Conservation (phyloP, 2,329 filamentous ascomycete genomes). For the Aspergillus tanneri region DNA sequence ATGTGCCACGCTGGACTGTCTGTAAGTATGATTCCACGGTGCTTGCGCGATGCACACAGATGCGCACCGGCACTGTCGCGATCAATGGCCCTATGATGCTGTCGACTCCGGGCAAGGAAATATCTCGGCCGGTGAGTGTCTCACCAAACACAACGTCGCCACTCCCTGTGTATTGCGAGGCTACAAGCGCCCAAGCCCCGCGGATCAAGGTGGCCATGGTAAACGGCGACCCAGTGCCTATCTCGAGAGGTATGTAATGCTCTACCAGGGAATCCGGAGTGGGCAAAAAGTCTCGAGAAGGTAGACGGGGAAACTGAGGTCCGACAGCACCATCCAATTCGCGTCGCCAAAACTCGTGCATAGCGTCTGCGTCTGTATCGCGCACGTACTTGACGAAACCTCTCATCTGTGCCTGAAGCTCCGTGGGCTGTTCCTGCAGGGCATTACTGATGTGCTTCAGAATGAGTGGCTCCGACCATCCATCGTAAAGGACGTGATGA, state of each 20-base stretch:
- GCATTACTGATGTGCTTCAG: constrained; percentile 35
- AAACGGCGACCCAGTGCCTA: constrained; percentile 29
- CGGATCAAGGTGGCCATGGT: constrained; percentile 51
- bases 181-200: constrained; percentile 50
- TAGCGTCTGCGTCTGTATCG: constrained; percentile 41
- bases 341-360: constrained; percentile 50
- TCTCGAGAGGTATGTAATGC: constrained; percentile 37
- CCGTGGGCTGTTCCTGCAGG: constrained; percentile 20
- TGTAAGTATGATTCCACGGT: constrained; percentile 32
- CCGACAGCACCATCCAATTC: constrained; percentile 48
- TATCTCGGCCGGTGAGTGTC: constrained; percentile 51
- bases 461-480: constrained; percentile 44
- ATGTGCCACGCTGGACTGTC: constrained; percentile 32
- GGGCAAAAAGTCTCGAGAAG: constrained; percentile 49
- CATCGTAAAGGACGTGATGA: constrained; percentile 55
- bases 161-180: constrained; percentile 46
- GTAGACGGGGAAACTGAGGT: constrained; percentile 52
- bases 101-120: constrained; percentile 47
- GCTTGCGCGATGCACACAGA: constrained; percentile 33
- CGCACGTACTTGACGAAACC: constrained; percentile 52
- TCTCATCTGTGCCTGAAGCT: constrained; percentile 38
- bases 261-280: constrained; percentile 47
- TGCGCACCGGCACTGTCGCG: constrained; percentile 50
- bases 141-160: constrained; percentile 52
- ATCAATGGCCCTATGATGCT: constrained; percentile 52